Base-by-base conservation (phyloP, 176 grass and related monocot genomes). In the Avena insularis region DNA sequence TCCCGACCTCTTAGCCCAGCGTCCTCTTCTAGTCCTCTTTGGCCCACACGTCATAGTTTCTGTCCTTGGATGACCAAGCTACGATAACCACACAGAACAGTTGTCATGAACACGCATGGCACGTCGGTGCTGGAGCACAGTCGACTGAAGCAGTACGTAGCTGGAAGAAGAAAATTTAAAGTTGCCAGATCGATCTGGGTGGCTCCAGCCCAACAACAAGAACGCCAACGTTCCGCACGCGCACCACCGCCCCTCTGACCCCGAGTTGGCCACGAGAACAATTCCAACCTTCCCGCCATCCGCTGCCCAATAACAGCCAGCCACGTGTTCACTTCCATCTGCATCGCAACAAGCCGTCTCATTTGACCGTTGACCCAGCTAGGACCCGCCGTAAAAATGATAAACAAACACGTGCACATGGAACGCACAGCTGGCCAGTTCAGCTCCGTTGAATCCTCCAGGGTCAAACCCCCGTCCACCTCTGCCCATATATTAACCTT, bases 321-420 rank as follows among this genome's bases (percentile, higher is more conserved):
- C 47, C 88, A 76, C 78, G 83, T 66, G 3, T 0, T 0, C 5
- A 11, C 8, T 7, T 14, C 38, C 46, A 33, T 47, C 51, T 43
- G 56, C 36, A 25, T 33, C 74, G 59, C 13, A n/a, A 47, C 6
- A 43, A 27, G 84, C 84, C 91, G 60, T 87, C 80, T 0, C 10
- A 60, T 90, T 87, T 90, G 91, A 93, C 91, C 23, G 38, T 54
- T 80, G 87, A 92, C 84, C 75, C 9, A 40, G 71, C 79, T 29
- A 16, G 45, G 56, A 27, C 63, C 23, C 46, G 72, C 74, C 48
- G 49, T 35, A 77, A 77, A 76, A 76, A 53, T 9, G 50, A 33
- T 35, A 55, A 49, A n/a, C 71, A 20, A n/a, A 38, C 89, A 87
- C 75, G 46, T 84, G 74, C 50, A 16, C 49, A 35, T 31, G 27